Conservation (phyloP, 2,329 filamentous ascomycete genomes). For the Aspergillus terreus region DNA sequence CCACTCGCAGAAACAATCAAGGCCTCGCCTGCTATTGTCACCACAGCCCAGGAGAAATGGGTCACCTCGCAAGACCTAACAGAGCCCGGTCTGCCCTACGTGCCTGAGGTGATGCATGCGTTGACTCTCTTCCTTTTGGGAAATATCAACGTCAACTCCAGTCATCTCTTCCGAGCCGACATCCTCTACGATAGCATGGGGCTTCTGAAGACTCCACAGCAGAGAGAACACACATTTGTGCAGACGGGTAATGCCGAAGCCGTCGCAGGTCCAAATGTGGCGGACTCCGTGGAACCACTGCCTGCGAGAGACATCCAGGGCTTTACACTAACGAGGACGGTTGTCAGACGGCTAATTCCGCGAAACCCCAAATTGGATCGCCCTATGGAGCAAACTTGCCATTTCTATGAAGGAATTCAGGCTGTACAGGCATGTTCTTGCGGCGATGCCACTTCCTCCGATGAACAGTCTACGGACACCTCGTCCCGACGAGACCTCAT, state of each 20-base stretch:
- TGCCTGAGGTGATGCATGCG: slow-evolving; percentile 37
- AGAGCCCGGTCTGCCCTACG: slow-evolving; percentile 23
- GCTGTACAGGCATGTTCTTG: background rate
- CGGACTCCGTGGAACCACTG: slow-evolving; percentile 11
- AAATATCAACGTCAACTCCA: slow-evolving; percentile 59
- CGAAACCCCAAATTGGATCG: slow-evolving; percentile 74
- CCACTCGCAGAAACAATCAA: slow-evolving; percentile 26
- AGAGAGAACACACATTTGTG: slow-evolving; percentile 26
- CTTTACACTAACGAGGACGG: slow-evolving; percentile 53
- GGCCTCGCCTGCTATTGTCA: slow-evolving; percentile 20
- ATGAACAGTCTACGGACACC: background rate
- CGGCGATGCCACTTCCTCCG: slow-evolving; percentile 10
- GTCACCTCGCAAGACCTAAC: slow-evolving; percentile 30
- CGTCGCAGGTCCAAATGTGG: background rate
- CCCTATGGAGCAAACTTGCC: slow-evolving; percentile 76
- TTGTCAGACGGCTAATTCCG: slow-evolving; percentile 76
- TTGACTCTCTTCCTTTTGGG: slow-evolving; percentile 46
- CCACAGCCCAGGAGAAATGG: slow-evolving; percentile 22
- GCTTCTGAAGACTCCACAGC: slow-evolving; percentile 26
- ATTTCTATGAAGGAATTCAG: slow-evolving; percentile 53
- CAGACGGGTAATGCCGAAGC: background rate
- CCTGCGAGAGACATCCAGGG: slow-evolving; percentile 22
- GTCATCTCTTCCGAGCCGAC: slow-evolving; percentile 58
- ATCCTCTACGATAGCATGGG: slow-evolving; percentile 54
- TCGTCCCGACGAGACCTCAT: slow-evolving; percentile 47